These are phyloP conservation scores for Colletotrichum costaricense DNA, from an alignment of 2,329 filamentous ascomycete genomes.

Conservation along the genomic window DNA sequence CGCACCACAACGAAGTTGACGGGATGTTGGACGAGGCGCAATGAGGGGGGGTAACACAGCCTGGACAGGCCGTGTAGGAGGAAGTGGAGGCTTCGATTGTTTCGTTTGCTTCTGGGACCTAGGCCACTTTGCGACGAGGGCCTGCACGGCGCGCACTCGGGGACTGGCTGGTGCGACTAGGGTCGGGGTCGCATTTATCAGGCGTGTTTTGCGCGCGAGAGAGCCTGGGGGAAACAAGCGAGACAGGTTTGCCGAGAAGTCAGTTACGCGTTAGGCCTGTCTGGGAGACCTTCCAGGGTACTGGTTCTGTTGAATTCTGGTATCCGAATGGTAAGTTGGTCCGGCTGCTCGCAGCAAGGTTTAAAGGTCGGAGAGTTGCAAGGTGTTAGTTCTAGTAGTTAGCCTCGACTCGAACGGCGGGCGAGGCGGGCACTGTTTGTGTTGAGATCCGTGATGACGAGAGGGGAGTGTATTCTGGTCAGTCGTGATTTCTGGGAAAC, in stretches of 20 bases:
- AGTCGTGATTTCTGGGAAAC: neutral
- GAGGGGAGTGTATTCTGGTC: neutral
- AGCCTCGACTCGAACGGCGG: neutral
- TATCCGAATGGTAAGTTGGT: neutral
- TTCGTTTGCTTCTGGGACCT: slow-evolving; percentile 32
- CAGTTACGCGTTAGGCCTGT: slow-evolving; percentile 30
- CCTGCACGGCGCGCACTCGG: slow-evolving; percentile 34
- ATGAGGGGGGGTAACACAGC: slow-evolving; percentile 32
- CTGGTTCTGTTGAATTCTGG: neutral
- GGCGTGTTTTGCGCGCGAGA: slow-evolving; percentile 20
- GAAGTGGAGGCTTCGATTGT: slow-evolving; percentile 31
- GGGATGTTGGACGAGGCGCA: slow-evolving; percentile 28
- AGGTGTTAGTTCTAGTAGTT: neutral
- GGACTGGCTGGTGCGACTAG: slow-evolving; percentile 32
- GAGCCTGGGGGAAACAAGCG: slow-evolving; percentile 14
- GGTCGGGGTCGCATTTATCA: slow-evolving; percentile 13
- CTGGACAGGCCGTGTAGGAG: slow-evolving; percentile 22
- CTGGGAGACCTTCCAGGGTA: slow-evolving; percentile 17
- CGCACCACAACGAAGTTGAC: slow-evolving; percentile 26
- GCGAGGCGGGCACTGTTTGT: neutral
- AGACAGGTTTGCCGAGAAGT: slow-evolving; percentile 32
- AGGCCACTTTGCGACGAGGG: slow-evolving; percentile 29
- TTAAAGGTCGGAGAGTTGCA: neutral
- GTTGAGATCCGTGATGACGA: neutral
- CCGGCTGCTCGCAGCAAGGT: slow-evolving; percentile 23